Percentiles rank a stretch among this genome's conserved stretches.
These are phyloP conservation scores for Platanthera guangdongensis DNA, from an alignment of 106 monocot genomes.

Conservation along the genomic window DNA sequence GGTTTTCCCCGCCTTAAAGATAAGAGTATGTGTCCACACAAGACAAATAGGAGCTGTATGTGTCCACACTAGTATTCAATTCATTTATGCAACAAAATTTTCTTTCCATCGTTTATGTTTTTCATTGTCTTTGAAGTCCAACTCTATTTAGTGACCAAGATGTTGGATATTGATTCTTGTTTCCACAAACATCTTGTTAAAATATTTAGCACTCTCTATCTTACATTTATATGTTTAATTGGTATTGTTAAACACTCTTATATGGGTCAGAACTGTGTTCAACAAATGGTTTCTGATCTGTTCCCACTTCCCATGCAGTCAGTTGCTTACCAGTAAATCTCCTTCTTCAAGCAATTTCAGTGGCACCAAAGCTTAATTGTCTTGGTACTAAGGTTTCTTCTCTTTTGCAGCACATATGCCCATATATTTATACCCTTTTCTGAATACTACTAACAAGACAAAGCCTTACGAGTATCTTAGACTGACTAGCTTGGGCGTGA, in stretches of 20 bases:
- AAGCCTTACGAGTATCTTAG: slow-evolving; percentile 86
- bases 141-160: not conserved
- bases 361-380: not conserved
- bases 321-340: not conserved
- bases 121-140: not conserved
- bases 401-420: slow-evolving; percentile 86
- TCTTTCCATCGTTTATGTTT: not conserved
- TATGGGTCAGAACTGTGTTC: no score
- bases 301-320: not conserved
- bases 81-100: no score
- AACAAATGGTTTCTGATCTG: not conserved
- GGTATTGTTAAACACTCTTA: no score
- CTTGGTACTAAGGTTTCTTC: not conserved
- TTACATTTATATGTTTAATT: not conserved
- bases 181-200: not conserved
- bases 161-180: not conserved
- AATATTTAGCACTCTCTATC: not conserved
- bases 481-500: slow-evolving; percentile 94
- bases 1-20: no score
- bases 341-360: not conserved
- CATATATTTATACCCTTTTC: slow-evolving; percentile 85
- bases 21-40: no score
- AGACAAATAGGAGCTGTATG: no score
- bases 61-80: no score
- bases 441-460: slow-evolving; percentile 85